Conservation (phyloP, 805 yeast species). For the Monosporozyma aerobia region DNA sequence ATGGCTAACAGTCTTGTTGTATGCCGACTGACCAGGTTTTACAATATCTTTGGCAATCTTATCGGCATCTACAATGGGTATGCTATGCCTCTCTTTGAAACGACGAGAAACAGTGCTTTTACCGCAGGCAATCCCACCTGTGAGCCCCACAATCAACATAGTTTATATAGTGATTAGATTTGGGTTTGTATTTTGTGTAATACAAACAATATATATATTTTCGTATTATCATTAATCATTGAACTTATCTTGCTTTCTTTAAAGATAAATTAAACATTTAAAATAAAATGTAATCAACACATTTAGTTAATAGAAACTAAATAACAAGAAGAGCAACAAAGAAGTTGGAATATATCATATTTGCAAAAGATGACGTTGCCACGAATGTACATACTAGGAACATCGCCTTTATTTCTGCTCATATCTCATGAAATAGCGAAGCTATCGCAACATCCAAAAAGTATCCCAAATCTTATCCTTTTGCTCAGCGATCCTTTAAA, state of each 20-base stretch:
- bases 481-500: conserved; percentile 37
- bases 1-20: conserved; percentile 49
- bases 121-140: conserved; percentile 98
- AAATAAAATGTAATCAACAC: background rate
- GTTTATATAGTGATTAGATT: background rate
- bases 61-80: conserved; percentile 83
- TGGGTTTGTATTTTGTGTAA: background rate
- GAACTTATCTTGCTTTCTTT: background rate
- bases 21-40: conserved; percentile 68
- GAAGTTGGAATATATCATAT: background rate
- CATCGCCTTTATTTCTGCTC: conserved; percentile 30
- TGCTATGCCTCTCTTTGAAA: conserved; percentile 40
- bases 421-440: conserved; percentile 41
- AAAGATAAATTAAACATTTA: background rate
- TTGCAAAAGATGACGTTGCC: conserved; percentile 19
- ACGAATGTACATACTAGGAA: conserved; percentile 37
- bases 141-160: conserved; percentile 85
- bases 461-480: conserved; percentile 33
- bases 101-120: conserved; percentile 77
- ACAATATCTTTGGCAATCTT: conserved; percentile 79
- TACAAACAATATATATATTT: background rate
- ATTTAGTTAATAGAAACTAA: background rate
- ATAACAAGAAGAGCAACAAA: background rate
- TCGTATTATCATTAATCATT: background rate
- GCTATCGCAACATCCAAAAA: conserved; percentile 29